phyloP scores from a whole-genome alignment of 768 basidiomycete species.

The Boletellus emodensis region DNA sequence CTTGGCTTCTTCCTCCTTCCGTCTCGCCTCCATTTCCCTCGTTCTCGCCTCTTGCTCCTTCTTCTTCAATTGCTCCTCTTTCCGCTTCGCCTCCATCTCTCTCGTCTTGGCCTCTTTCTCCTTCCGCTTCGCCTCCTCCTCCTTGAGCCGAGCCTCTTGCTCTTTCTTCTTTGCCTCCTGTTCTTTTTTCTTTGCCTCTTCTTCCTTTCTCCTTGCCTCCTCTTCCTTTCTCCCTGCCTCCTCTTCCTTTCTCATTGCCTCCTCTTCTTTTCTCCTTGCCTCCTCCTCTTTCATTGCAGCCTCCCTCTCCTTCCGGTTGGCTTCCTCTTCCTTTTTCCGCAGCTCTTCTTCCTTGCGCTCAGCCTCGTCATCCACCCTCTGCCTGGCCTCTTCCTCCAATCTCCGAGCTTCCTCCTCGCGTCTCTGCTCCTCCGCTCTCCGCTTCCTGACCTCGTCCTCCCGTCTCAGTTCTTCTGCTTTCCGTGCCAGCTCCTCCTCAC shows the following conservation, averaged over 20 bases:
- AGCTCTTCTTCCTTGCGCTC: slow-evolving; percentile 28
- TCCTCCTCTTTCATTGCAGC: slow-evolving; percentile 25
- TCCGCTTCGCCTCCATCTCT: too few relatives aligned
- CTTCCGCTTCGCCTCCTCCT: too few relatives aligned
- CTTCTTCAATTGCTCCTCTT: too few relatives aligned
- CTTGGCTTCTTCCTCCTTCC: too few relatives aligned
- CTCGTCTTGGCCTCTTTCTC: too few relatives aligned
- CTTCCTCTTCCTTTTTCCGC: slow-evolving; percentile 32
- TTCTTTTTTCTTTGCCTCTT: slow-evolving; percentile 21
- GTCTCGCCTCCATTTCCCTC: too few relatives aligned
- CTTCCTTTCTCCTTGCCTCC: slow-evolving; percentile 17
- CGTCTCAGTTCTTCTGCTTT: slow-evolving; percentile 35
- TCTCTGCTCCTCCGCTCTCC: neutral
- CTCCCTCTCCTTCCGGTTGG: slow-evolving; percentile 27
- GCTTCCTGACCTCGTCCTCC: slow-evolving; percentile 28
- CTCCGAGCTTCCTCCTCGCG: slow-evolving; percentile 24
- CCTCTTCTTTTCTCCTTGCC: slow-evolving; percentile 22
- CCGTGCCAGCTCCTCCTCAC: slow-evolving; percentile 32
- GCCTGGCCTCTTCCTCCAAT: slow-evolving; percentile 26
- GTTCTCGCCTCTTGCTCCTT: too few relatives aligned
- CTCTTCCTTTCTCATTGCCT: slow-evolving; percentile 21
- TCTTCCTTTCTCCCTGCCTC: slow-evolving; percentile 17
- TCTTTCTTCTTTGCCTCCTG: too few relatives aligned
- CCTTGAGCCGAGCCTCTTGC: too few relatives aligned
- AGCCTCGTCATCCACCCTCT: slow-evolving; percentile 22